phyloP scores from a whole-genome alignment of 345 rosid genomes.

The Eucalyptus shirleyi region DNA sequence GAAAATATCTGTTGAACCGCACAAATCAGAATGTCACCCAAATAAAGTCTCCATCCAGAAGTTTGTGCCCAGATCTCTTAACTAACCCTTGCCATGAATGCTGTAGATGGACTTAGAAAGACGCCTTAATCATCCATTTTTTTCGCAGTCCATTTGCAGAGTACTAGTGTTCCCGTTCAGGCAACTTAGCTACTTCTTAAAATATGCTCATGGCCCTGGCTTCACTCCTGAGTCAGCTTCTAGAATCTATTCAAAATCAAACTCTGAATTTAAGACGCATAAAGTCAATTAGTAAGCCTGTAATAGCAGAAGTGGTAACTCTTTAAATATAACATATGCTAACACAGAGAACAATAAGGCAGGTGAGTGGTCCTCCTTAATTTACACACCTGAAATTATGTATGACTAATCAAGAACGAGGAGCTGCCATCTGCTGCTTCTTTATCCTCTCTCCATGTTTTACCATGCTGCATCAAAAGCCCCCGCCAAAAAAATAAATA shows the following conservation, averaged over 20 bases:
- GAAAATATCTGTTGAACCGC: background rate
- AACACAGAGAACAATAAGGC: background rate
- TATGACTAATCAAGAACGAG: constrained; percentile 41
- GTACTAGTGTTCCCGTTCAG: background rate
- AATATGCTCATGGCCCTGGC: background rate
- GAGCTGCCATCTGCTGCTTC: constrained; percentile 96
- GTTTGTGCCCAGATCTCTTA: background rate
- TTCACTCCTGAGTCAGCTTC: background rate
- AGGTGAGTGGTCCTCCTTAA: background rate
- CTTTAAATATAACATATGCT: background rate
- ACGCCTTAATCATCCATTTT: background rate
- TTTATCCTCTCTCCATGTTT: constrained; percentile 53
- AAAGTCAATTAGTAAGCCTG: background rate
- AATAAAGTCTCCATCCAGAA: background rate
- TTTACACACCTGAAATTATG: background rate
- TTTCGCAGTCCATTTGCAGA: background rate
- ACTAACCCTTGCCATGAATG: background rate
- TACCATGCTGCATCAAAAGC: constrained; percentile 53
- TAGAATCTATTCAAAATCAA: background rate
- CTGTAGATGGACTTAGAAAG: background rate
- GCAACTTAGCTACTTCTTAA: background rate
- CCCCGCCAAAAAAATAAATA: background rate
- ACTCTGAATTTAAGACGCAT: background rate
- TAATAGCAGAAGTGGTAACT: background rate
- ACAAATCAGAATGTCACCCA: background rate